phyloP scores from a whole-genome alignment of 352 stramenopile species.

The Phytophthora citrophthora region DNA sequence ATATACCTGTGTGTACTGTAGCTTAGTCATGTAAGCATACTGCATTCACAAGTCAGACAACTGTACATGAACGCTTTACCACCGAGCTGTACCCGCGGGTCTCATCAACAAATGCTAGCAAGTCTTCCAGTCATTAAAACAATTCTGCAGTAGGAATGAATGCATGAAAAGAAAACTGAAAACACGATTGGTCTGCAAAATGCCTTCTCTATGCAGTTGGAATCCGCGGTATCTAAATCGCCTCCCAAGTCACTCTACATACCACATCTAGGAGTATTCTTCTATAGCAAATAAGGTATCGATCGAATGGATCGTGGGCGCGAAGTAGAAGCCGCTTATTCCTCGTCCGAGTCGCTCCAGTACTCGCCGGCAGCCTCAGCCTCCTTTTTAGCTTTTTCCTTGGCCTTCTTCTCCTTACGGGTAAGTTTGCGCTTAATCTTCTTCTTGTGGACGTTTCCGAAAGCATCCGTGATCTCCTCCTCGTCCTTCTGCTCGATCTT shows the following conservation, averaged over 20 bases:
- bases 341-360: constrained; percentile 82
- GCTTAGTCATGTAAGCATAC: too few relatives aligned
- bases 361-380: constrained; percentile 85
- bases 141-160: too few relatives aligned
- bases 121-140: too few relatives aligned
- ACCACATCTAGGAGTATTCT: constrained; percentile 41
- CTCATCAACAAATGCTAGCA: too few relatives aligned
- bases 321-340: constrained; percentile 51
- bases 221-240: constrained; percentile 39
- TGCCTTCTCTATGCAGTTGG: constrained; percentile 39
- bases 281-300: constrained; percentile 57
- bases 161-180: too few relatives aligned
- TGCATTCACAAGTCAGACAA: too few relatives aligned
- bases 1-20: too few relatives aligned
- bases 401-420: constrained; percentile 90
- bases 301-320: constrained; percentile 33
- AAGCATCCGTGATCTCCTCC: constrained; percentile 81
- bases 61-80: too few relatives aligned
- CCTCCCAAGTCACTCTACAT: constrained; percentile 48
- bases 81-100: too few relatives aligned
- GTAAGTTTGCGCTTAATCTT: constrained; percentile 93
- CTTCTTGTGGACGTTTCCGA: constrained; percentile 86
- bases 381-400: constrained; percentile 89
- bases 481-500: constrained; percentile 93
- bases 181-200: constrained; percentile 21